Evolutionary conservation across 768 basidiomycete species (phyloP).

Genomic region (Omphalotus guepiniiformis): DNA sequence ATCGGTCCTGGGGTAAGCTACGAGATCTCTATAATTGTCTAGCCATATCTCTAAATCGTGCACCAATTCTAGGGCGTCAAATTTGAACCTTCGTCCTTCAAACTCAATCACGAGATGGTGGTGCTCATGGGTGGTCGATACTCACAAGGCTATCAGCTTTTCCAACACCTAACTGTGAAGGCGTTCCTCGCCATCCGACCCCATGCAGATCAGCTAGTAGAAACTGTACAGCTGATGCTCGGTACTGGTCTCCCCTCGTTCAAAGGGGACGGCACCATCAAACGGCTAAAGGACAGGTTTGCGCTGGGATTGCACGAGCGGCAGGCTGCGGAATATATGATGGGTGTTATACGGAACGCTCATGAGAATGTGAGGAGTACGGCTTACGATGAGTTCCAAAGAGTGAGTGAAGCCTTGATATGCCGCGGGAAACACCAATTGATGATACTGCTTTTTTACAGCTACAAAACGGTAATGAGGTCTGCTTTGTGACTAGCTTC

Average conservation of each 20-base stretch:
- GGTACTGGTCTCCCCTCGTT: constrained; percentile 94
- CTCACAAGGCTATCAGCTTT: constrained; percentile 92
- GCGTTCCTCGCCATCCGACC: constrained; percentile 97
- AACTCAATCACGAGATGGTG: constrained; percentile 98
- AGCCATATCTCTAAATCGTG: constrained; percentile 1
- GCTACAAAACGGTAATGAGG: constrained; percentile 40
- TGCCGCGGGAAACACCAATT: constrained; percentile 3
- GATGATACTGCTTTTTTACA: constrained; percentile 8
- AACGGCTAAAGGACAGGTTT: constrained; percentile 83
- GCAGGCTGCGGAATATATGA: constrained; percentile 93
- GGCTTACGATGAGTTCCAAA: constrained; percentile 94
- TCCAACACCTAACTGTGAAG: constrained; percentile 91
- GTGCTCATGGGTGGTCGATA: constrained; percentile 93
- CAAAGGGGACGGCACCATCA: constrained; percentile 93
- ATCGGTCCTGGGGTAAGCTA: constrained; percentile 81
- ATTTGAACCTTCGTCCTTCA: constrained; percentile 98
- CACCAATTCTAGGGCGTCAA: constrained; percentile 74
- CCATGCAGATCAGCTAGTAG: constrained; percentile 85
- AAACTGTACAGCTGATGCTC: constrained; percentile 90
- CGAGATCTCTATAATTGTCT: no score
- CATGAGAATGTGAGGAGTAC: constrained; percentile 93
- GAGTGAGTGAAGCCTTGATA: constrained; percentile 46
- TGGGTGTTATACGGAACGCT: constrained; percentile 83
- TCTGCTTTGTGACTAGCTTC: background rate
- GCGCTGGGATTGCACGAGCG: constrained; percentile 77